Evolutionary conservation across 2,329 filamentous ascomycete species (phyloP), one percentile per base, ranked within the genome.

Genomic region (Epichloe gansuensis): DNA sequence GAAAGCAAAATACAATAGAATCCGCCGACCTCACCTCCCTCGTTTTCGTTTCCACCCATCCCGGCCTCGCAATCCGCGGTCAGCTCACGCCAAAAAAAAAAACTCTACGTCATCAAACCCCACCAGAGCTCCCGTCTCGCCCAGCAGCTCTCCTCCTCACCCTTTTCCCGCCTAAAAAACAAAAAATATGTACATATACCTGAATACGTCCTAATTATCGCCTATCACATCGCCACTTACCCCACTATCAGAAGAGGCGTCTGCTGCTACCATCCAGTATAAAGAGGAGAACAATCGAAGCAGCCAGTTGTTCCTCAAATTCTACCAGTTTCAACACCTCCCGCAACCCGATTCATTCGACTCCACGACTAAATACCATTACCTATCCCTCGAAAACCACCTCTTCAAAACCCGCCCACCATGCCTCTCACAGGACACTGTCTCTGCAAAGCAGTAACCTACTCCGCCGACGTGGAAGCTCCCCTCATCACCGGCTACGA

Each of bases 361-460:
- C 11, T 45, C 15, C 4, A 45, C 15, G 8, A 12, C 8, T 31
- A 31, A 31, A 1, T 9, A 31, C 27, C 27, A 31, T 9, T 31
- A 9, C 27, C 9, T 31, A 31, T 31, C 27, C 27, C 27, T 31
- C 27, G 8, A 31, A 3, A 9, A 31, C 8, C 27, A 9, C 8
- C 27, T 31, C 27, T 8, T 17, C n/a, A 41, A 54, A 50, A 17
- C 12, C 13, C 11, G 13, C 6, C 54, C 69, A 79, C 57, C 56
- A 85, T 85, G 82, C 71, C 75, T 77, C 74, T 85, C 64, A 74
- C 75, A 51, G 82, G 82, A 67, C 81, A 85, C 75, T 85, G 82
- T 66, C 80, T 85, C 57, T 85, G 82, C 76, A 81, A 81, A 65
- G 76, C 78, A 61, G 78, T 85, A 68, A 85, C 82, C 63, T 89